Conservation (phyloP, 208 protist species). For the Trypanosoma cruzi region DNA sequence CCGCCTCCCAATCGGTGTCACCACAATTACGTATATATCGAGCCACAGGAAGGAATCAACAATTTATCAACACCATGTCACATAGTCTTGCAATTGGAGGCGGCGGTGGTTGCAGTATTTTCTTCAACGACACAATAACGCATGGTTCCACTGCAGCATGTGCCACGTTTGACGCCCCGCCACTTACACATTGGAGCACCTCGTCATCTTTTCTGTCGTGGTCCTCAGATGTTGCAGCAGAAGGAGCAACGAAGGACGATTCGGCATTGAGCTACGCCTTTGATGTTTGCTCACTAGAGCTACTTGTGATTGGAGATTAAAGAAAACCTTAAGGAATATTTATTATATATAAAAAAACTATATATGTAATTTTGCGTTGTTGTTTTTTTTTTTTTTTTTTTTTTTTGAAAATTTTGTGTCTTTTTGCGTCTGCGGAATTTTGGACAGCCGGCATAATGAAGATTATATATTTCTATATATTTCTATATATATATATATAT, state of each 20-base stretch:
- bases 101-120: slow-evolving; percentile 61
- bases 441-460: too few relatives aligned
- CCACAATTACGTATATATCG: slow-evolving; percentile 49
- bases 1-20: background rate
- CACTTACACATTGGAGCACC: slow-evolving; percentile 54
- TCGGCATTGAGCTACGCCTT: slow-evolving; percentile 26
- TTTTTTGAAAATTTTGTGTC: slow-evolving; percentile 4
- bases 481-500: slow-evolving; percentile 16
- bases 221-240: background rate
- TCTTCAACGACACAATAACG: slow-evolving; percentile 46
- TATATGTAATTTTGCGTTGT: slow-evolving; percentile 10
- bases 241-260: background rate
- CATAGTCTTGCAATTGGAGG: slow-evolving; percentile 73
- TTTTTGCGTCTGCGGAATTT: background rate
- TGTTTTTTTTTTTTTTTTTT: slow-evolving; percentile 19
- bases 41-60: slow-evolving; percentile 52
- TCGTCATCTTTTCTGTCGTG: slow-evolving; percentile 2
- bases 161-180: slow-evolving; percentile 64
- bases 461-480: too few relatives aligned
- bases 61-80: slow-evolving; percentile 64
- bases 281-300: slow-evolving; percentile 50
- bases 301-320: slow-evolving; percentile 44
- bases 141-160: slow-evolving; percentile 66
- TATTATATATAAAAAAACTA: background rate
- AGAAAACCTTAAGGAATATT: slow-evolving; percentile 4